phyloP scores from a whole-genome alignment of 305 asterid genomes.

The Withania somnifera region DNA sequence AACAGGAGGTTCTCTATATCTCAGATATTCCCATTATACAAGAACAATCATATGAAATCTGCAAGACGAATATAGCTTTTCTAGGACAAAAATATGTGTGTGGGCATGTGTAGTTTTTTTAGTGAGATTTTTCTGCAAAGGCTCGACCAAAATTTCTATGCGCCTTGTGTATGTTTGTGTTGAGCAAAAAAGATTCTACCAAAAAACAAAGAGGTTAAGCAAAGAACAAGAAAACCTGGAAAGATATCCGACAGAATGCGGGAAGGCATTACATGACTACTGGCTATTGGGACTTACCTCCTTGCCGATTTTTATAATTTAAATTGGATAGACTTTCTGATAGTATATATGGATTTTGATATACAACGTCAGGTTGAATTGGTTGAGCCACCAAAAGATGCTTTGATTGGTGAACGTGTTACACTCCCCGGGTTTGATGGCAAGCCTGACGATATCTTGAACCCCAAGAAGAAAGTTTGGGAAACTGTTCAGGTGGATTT shows the following conservation, averaged over 20 bases:
- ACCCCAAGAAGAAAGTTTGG: slow-evolving; percentile 93
- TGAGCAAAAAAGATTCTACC: too few relatives aligned
- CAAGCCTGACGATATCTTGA: slow-evolving; percentile 58
- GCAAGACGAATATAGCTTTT: neutral
- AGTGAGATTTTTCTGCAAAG: neutral
- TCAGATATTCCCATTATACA: neutral
- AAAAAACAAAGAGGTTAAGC: too few relatives aligned
- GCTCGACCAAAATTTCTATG: neutral
- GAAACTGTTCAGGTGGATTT: slow-evolving; percentile 81
- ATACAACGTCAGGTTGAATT: slow-evolving; percentile 58
- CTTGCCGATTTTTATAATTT: neutral
- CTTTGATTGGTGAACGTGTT: slow-evolving; percentile 71
- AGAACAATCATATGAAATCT: neutral
- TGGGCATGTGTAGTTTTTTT: neutral
- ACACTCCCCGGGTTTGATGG: slow-evolving; percentile 61
- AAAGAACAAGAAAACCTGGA: neutral
- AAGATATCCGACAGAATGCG: neutral
- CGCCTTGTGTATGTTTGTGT: neutral
- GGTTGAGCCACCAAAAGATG: slow-evolving; percentile 78
- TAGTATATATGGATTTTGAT: neutral
- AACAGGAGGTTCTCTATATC: neutral
- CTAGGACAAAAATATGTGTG: neutral
- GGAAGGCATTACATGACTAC: neutral
- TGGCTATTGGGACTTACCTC: neutral
- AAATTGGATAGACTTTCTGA: neutral